phyloP scores from a whole-genome alignment of 2,329 filamentous ascomycete species.

The Colletotrichum filicis region DNA sequence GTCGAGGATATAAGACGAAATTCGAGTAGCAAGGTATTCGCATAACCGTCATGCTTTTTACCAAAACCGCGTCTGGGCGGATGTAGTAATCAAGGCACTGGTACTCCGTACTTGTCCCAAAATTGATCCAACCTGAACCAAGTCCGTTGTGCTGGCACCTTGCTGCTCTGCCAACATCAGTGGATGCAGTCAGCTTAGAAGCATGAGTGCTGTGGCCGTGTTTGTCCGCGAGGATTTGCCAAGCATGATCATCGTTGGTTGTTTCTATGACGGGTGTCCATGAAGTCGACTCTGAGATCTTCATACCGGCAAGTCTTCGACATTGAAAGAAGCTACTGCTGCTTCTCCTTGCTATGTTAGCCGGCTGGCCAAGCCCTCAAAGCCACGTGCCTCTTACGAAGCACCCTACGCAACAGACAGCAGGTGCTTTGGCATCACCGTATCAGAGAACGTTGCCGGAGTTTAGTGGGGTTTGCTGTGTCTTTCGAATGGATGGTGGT shows the following conservation, averaged over 20 bases:
- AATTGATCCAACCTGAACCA: too few species aligned
- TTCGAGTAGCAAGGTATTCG: not conserved
- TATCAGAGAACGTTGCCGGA: not conserved
- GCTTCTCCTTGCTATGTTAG: not conserved
- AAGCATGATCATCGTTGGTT: not conserved
- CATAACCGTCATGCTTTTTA: not conserved
- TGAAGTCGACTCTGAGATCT: too few species aligned
- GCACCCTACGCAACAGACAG: not conserved
- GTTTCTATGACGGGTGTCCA: not conserved
- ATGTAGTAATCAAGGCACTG: not conserved
- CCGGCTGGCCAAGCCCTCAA: not conserved
- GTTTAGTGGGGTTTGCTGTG: slow-evolving; percentile 9
- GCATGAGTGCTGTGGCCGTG: not conserved
- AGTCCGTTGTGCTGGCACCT: not conserved
- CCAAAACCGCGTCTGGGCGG: not conserved
- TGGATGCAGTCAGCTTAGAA: not conserved
- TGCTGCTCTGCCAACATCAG: not conserved
- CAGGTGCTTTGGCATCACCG: not conserved
- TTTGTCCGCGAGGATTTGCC: not conserved
- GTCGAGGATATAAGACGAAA: slow-evolving; percentile 20
- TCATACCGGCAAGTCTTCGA: not conserved
- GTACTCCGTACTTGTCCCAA: not conserved
- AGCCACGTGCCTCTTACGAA: slow-evolving; percentile 12
- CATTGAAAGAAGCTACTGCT: not conserved
- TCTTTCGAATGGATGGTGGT: slow-evolving; percentile 19